These are phyloP conservation scores for Cladosporium cucumerinum DNA, from an alignment of 2,329 filamentous ascomycete species.

Conservation along the genomic window DNA sequence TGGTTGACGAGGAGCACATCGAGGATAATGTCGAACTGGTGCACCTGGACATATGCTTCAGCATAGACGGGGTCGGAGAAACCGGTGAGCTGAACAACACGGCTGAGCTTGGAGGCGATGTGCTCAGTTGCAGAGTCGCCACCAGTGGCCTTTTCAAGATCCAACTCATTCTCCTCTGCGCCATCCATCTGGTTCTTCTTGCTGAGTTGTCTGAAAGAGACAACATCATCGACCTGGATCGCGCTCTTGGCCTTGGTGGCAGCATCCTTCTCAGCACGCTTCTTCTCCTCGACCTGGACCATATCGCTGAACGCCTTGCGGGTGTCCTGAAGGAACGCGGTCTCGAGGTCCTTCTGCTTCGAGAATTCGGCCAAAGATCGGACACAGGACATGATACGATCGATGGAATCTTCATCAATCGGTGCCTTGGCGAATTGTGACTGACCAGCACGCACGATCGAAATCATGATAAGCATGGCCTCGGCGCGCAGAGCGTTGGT, in stretches of 20 bases:
- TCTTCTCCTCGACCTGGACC: constrained; percentile 97
- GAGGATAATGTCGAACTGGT: constrained; percentile 97
- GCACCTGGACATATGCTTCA: constrained; percentile 98
- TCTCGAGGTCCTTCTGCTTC: constrained; percentile 84
- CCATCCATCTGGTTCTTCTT: constrained; percentile 85
- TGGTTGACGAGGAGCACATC: constrained; percentile 97
- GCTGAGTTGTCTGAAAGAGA: constrained; percentile 85
- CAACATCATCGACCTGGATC: constrained; percentile 91
- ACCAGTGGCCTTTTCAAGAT: constrained; percentile 90
- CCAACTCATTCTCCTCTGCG: constrained; percentile 78
- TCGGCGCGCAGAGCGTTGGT: constrained; percentile 94
- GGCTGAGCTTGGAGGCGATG: constrained; percentile 86
- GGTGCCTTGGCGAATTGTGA: constrained; percentile 98
- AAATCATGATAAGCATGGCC: constrained; percentile 99
- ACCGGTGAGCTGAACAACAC: constrained; percentile 93
- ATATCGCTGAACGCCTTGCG: constrained; percentile 93
- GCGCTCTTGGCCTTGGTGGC: constrained; percentile 89
- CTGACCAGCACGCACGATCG: constrained; percentile 94
- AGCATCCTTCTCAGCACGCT: constrained; percentile 91
- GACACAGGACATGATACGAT: constrained; percentile 97
- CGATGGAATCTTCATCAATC: constrained; percentile 97
- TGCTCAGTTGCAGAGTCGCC: constrained; percentile 83
- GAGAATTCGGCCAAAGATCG: constrained; percentile 87
- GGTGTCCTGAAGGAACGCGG: constrained; percentile 90
- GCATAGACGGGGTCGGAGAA: constrained; percentile 98